A percentile compares a stretch with the other conserved stretches of the same genome.
Evolutionary conservation across 345 rosid genomes (phyloP).

Genomic region (Trapa bicornis): DNA sequence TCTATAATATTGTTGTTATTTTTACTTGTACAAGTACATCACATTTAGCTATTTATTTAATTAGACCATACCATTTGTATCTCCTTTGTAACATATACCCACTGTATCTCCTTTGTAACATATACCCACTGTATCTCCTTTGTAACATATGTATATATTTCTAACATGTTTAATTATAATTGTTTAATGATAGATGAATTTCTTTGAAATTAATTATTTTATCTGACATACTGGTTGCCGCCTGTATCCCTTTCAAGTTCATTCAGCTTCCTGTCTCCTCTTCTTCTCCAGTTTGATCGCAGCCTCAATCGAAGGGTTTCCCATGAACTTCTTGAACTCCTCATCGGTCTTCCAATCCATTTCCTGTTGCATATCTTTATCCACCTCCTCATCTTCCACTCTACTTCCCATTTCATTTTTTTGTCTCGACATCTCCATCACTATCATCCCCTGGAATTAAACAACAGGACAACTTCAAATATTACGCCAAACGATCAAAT

Average conservation of each 20-base stretch:
- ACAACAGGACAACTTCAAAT: neutral
- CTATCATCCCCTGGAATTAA: neutral
- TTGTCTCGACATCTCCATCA: constrained; percentile 8
- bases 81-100: no score
- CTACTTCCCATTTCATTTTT: constrained; percentile 6
- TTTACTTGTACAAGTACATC: no score
- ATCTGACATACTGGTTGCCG: constrained; percentile 37
- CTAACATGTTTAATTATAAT: no score
- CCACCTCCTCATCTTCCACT: constrained; percentile 20
- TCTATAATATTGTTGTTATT: no score
- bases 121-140: no score
- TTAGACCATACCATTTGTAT: no score
- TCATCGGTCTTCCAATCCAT: constrained; percentile 86
- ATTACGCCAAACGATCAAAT: neutral
- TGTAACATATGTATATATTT: no score
- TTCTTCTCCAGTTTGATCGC: constrained; percentile 94
- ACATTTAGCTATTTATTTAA: no score
- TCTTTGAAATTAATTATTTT: no score
- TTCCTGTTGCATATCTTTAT: constrained; percentile 53
- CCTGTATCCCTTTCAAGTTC: constrained; percentile 56
- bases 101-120: no score
- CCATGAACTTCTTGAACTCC: constrained; percentile 94
- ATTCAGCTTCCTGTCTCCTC: constrained; percentile 79
- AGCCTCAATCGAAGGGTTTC: constrained; percentile 90
- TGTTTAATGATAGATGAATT: no score